These are phyloP conservation scores for Scheffersomyces coipomensis DNA, from an alignment of 805 yeast species.

Conservation along the genomic window DNA sequence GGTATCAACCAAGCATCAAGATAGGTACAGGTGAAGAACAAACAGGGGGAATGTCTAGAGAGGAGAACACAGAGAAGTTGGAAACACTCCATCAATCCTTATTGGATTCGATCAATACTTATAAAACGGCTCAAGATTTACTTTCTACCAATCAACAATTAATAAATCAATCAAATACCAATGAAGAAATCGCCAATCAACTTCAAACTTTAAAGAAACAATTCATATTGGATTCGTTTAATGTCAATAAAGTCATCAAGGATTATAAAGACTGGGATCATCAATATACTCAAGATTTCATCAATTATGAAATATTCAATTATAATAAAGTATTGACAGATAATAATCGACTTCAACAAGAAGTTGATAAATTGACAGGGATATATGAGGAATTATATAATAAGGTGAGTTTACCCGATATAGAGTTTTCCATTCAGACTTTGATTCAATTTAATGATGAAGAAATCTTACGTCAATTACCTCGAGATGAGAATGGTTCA, in stretches of 20 bases:
- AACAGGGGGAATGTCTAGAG: background rate
- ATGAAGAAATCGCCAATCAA: conserved; percentile 3
- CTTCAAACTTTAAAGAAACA: conserved; percentile 9
- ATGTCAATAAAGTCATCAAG: conserved; percentile 28
- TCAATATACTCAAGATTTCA: conserved; percentile 13
- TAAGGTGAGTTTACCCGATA: conserved; percentile 23
- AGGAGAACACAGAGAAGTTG: background rate
- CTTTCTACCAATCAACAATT: conserved; percentile 5
- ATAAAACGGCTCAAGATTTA: conserved; percentile 13
- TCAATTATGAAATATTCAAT: conserved; percentile 18
- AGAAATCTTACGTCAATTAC: conserved; percentile 12
- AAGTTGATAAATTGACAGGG: conserved; percentile 16
- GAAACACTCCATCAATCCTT: conserved; percentile 1
- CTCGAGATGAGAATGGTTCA: conserved; percentile 11
- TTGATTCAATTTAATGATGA: conserved; percentile 22
- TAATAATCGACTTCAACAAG: conserved; percentile 25
- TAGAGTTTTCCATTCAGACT: conserved; percentile 27
- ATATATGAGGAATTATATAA: conserved; percentile 22
- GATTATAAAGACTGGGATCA: conserved; percentile 29
- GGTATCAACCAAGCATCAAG: too few species aligned
- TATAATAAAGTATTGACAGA: conserved; percentile 31
- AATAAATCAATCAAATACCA: conserved; percentile 1
- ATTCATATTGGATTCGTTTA: conserved; percentile 33
- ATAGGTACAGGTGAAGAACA: background rate
- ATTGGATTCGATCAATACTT: conserved; percentile 4